phyloP scores from a whole-genome alignment of 192 early-diverging fungal species.

The Entomortierella parvispora region DNA sequence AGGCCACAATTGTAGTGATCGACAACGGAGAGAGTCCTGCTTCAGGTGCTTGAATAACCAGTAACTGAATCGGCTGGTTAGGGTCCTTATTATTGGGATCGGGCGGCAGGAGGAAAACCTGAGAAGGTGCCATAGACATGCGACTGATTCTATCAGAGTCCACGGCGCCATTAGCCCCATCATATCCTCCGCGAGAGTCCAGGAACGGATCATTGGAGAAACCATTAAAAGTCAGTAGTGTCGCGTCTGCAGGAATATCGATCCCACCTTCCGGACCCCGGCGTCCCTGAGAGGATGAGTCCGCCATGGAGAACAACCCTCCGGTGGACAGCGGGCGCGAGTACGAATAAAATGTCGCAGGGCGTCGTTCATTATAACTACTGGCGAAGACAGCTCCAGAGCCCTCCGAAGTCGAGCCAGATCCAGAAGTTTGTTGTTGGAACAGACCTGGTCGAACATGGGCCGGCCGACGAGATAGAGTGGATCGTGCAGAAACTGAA shows the following conservation, averaged over 20 bases:
- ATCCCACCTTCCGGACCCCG: background rate
- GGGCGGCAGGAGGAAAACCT: constrained; percentile 29
- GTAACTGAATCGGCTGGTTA: constrained; percentile 18
- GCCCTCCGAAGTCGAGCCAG: constrained; percentile 1
- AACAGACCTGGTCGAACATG: constrained; percentile 3
- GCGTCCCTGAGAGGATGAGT: background rate
- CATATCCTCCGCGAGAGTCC: background rate
- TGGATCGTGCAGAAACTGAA: constrained; percentile 22
- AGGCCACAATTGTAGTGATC: constrained; percentile 29
- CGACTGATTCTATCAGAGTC: constrained; percentile 18
- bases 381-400: background rate
- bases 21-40: constrained; percentile 29
- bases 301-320: background rate
- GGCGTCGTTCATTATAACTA: constrained; percentile 3
- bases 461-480: constrained; percentile 11
- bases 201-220: constrained; percentile 5
- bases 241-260: constrained; percentile 16
- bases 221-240: constrained; percentile 16
- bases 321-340: constrained; percentile 18
- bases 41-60: constrained; percentile 20
- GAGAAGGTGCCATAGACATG: constrained; percentile 31
- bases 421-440: constrained; percentile 1
- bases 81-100: constrained; percentile 38
- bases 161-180: background rate
- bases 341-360: background rate